phyloP scores from a whole-genome alignment of 1,284 basidiomycete species.

The Inonotus obliquus region DNA sequence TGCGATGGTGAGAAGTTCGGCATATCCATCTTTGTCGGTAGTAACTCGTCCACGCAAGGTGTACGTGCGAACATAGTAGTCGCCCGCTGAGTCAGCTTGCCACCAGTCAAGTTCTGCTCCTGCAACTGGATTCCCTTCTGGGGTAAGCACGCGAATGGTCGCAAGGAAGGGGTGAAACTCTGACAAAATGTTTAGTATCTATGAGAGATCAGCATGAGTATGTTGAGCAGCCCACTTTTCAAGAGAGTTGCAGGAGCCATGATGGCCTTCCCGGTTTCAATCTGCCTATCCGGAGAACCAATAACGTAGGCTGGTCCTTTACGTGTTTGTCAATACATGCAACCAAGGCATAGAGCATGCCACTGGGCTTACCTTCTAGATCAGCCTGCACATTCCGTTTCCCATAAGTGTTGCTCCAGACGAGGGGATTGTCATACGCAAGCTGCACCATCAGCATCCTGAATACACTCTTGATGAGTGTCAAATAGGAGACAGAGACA shows the following conservation, averaged over 20 bases:
- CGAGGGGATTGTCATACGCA: conserved; percentile 10
- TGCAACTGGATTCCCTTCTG: conserved; percentile 25
- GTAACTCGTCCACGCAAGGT: conserved; percentile 26
- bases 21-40: conserved; percentile 26
- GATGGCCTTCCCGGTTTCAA: conserved; percentile 27
- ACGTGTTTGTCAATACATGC: not conserved
- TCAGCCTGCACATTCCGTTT: conserved; percentile 17
- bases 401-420: conserved; percentile 3
- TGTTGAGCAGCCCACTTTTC: conserved; percentile 21
- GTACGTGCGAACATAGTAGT: conserved; percentile 25
- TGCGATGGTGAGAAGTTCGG: conserved; percentile 26
- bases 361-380: conserved; percentile 6
- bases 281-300: conserved; percentile 23
- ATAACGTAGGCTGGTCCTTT: conserved; percentile 27
- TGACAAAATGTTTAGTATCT: conserved; percentile 7
- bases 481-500: conserved; percentile 2
- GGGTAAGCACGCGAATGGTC: conserved; percentile 22
- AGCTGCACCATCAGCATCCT: not conserved
- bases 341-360: not conserved
- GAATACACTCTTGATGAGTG: conserved; percentile 2
- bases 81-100: conserved; percentile 26
- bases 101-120: conserved; percentile 26
- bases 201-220: not conserved
- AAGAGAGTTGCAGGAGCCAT: conserved; percentile 23
- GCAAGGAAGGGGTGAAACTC: conserved; percentile 25